Evolutionary conservation across 331 rosid genomes (phyloP), one percentile per base, ranked within the genome.

Genomic region (Erythrophleum ivorense): DNA sequence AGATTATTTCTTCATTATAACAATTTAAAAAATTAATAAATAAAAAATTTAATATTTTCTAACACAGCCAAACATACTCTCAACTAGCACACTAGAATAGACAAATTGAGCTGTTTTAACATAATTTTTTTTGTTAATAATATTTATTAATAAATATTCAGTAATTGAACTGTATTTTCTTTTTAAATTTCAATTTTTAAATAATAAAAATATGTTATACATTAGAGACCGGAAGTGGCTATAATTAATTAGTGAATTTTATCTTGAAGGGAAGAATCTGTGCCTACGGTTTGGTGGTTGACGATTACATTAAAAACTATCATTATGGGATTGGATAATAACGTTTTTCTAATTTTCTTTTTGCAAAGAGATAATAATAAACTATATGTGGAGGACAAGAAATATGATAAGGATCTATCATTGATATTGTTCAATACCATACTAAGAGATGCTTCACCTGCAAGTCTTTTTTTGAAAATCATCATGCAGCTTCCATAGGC

Each of bases 361-460:
- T 15, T 53, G 7, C 4, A 16, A 18, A 16, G 75, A 6, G 19
- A 65, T 66, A 70, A 45, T 24, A 24, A 24, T 71, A 55, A 55
- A 71, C 53, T 76, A 78, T 55, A 75, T 78, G 75, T 84, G 78
- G 6, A 71, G 75, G 78, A 16, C 71, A 75, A 81, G 69, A 38
- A 73, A 62, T 50, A 69, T 77, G 82, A 84, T 71, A 66, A 64
- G 53, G 78, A 57, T 82, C 31, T 60, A 75, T 78, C 19, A 80
- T 80, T 59, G 50, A 21, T 24, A n/a, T 21, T 63, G 70, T 68
- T 75, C 15, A 49, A 65, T 49, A 24, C 5, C 18, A 71, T 41
- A 41, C 7, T 58, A 19, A 3, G 10, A 16, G 18, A 31, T 66
- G 46, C 73, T 80, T 74, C 63, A 66, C 73, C 68, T 40, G 16